These are phyloP conservation scores for Hirsutella rhossiliensis DNA, from an alignment of 2,329 filamentous ascomycete species.

Conservation along the genomic window DNA sequence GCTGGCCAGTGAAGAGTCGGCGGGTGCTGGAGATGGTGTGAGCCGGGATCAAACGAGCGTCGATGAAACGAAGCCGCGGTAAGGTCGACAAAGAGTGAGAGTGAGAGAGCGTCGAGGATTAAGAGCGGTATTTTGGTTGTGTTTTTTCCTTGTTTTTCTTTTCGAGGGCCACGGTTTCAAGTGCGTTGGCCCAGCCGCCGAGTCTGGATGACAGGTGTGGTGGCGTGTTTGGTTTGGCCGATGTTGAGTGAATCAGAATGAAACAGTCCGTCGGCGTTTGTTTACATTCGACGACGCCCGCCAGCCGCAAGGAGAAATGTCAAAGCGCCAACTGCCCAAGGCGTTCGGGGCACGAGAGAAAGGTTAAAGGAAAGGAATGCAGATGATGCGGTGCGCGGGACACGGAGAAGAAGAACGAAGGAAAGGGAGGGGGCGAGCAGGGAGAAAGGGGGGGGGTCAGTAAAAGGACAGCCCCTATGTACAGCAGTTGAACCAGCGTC, in stretches of 20 bases:
- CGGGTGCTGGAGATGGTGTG: not conserved
- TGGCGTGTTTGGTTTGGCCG: not conserved
- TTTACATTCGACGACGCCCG: not conserved
- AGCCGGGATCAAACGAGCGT: not conserved
- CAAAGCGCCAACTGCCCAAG: not conserved
- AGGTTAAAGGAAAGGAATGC: constrained; percentile 1
- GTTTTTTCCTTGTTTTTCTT: not conserved
- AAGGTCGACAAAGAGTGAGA: not conserved
- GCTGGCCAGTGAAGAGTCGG: not conserved
- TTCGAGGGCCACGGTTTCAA: not conserved
- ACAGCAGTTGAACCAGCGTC: no score
- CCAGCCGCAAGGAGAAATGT: constrained; percentile 6
- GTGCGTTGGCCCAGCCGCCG: not conserved
- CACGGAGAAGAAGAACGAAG: not conserved
- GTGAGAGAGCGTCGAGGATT: not conserved
- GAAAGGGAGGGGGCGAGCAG: not conserved
- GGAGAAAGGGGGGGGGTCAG: not conserved
- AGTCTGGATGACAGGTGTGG: not conserved
- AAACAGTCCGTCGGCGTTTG: constrained; percentile 2
- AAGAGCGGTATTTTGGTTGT: not conserved
- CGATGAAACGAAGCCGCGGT: not conserved
- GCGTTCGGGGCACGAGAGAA: not conserved
- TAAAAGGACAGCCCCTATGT: not conserved
- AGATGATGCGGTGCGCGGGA: constrained; percentile 1
- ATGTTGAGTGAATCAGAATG: constrained; percentile 5